Evolutionary conservation across 2,329 filamentous ascomycete species (phyloP), one percentile per base, ranked within the genome.

Genomic region (Pseudocercospora fuligena): DNA sequence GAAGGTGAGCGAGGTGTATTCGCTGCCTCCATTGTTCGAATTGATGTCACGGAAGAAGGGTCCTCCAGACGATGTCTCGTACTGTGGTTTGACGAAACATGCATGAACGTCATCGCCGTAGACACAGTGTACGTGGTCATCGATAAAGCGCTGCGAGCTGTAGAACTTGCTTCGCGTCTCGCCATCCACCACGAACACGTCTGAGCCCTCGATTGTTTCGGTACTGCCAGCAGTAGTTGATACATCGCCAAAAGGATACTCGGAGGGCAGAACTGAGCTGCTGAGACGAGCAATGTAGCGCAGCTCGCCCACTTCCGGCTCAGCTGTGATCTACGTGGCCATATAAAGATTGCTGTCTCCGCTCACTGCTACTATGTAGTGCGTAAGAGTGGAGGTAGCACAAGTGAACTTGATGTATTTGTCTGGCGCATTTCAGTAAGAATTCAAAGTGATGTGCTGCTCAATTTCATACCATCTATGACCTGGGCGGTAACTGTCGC

Each of bases 101-200:
- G 87, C 88, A 70, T 89, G 86, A 43, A 86, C 82, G 0, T 77
- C 75, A 29, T 78, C 76, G 23, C 85, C 84, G 66, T 83, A 84
- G 43, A 89, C 86, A 76, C 89, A 91, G 74, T 89, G 88, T 27
- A 85, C 83, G 53, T 86, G 80, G 71, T 90, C 88, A 74, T 91
- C 89, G 73, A 91, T 90, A 78, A 90, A 91, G n/a, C 88, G 84
- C 68, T 89, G 82, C 66, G 86, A 88, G 1, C 87, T 89, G 79
- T 89, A 91, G 81, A 91, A 91, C 77, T 91, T 91, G 78, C 86
- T 88, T 46, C 89, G 85, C 0, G 89, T 91, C 75, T 91, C 80
- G 23, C 87, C 86, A 69, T 81, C 78, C 53, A 91, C 87, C 8
- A 88, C 66, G 73, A 85, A 91, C 7, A 81, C 79, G 59, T 81